Evolutionary conservation across 1,284 basidiomycete species (phyloP).

Genomic region (Melampsora larici-populina): DNA sequence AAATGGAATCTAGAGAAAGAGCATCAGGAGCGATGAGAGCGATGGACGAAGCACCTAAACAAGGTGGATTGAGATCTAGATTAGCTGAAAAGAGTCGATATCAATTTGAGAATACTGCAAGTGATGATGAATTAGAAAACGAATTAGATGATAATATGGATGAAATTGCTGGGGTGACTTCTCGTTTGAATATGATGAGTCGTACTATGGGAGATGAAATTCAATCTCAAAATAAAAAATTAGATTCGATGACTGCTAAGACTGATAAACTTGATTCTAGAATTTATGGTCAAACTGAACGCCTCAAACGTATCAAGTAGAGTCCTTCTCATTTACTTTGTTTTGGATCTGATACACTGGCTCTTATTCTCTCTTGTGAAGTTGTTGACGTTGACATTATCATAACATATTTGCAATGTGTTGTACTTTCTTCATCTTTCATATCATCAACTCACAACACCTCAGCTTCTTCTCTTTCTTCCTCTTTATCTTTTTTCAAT

Average conservation of each 20-base stretch:
- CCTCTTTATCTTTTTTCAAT: background rate
- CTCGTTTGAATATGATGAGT: conserved; percentile 77
- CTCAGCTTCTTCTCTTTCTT: background rate
- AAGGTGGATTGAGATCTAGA: conserved; percentile 33
- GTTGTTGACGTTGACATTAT: background rate
- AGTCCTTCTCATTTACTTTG: background rate
- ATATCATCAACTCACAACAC: background rate
- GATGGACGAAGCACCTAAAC: conserved; percentile 33
- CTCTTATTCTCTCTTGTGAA: background rate
- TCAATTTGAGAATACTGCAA: conserved; percentile 90
- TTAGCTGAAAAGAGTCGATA: conserved; percentile 63
- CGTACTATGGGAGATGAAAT: conserved; percentile 75
- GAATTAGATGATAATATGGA: conserved; percentile 86
- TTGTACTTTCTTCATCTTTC: conserved; percentile 1
- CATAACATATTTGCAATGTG: background rate
- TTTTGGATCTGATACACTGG: background rate
- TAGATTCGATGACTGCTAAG: conserved; percentile 69
- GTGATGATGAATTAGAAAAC: conserved; percentile 81
- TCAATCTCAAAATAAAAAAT: conserved; percentile 69
- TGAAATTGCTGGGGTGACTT: conserved; percentile 77
- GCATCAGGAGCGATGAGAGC: conserved; percentile 66
- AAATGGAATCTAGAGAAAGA: conserved; percentile 79
- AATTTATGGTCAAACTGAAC: conserved; percentile 39
- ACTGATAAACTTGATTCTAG: conserved; percentile 62
- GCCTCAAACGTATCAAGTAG: conserved; percentile 38